Conservation (phyloP, 768 basidiomycete genomes). For the Amanita rimosa region DNA sequence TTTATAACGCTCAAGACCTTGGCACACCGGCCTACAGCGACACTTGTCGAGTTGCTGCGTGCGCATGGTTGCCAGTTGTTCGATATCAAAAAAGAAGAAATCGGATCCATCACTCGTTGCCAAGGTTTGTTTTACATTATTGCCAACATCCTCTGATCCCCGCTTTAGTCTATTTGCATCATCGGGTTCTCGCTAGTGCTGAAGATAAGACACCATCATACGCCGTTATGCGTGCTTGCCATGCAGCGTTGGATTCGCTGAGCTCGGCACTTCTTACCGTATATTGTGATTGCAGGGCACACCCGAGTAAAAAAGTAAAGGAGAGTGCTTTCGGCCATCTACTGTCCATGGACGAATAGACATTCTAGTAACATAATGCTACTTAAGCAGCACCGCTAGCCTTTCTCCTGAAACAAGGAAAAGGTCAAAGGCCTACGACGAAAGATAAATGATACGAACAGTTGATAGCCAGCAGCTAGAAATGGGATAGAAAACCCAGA, state of each 20-base stretch:
- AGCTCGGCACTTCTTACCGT: constrained; percentile 51
- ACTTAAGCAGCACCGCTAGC: constrained; percentile 14
- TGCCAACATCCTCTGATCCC: background rate
- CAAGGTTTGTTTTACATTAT: constrained; percentile 30
- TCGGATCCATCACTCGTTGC: constrained; percentile 28
- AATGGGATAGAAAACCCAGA: constrained; percentile 62
- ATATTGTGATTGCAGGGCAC: constrained; percentile 55
- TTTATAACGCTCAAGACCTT: constrained; percentile 65
- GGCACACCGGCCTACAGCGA: constrained; percentile 67
- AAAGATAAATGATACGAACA: constrained; percentile 35
- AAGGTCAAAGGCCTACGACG: background rate
- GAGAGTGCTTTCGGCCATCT: constrained; percentile 4
- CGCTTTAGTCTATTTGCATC: constrained; percentile 53
- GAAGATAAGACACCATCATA: constrained; percentile 35
- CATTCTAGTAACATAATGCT: constrained; percentile 6
- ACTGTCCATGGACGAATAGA: constrained; percentile 11
- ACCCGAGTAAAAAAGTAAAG: constrained; percentile 8
- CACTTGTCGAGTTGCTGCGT: constrained; percentile 64
- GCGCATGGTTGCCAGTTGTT: constrained; percentile 62
- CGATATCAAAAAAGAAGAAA: constrained; percentile 42
- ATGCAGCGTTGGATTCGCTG: constrained; percentile 58
- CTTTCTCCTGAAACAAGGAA: constrained; percentile 28
- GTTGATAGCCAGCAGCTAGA: constrained; percentile 44
- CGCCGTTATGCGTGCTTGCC: constrained; percentile 51
- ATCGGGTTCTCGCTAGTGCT: constrained; percentile 48